Evolutionary conservation across 371 early-diverging fungal species (phyloP), one percentile per base, ranked within the genome.

Genomic region (Basidiobolus heterosporus): DNA sequence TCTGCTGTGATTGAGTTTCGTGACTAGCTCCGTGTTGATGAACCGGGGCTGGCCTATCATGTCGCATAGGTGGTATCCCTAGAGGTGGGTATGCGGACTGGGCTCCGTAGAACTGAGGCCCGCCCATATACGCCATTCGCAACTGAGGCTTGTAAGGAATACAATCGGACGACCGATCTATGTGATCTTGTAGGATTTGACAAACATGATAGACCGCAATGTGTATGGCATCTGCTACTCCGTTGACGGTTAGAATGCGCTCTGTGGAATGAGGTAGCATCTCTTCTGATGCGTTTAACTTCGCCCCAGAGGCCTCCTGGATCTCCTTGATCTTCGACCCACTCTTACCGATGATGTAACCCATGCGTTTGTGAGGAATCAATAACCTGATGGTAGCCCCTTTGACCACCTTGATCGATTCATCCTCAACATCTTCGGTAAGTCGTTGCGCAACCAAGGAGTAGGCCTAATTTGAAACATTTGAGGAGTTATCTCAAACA

Each of bases 321-420:
- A 94, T 84, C 49, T 87, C 85, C 49, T 81, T 82, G 59, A 94
- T 93, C 46, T 84, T 79, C 14, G 59, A 53, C 11, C 95, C 95
- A 13, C 76, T 75, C 57, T 88, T 88, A 48, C 95, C 95, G 51
- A 94, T 94, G 48, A 94, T 66, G 21, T 81, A 78, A 3, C 95
- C 93, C 83, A 89, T 84, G 15, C 74, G 75, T 43, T 58, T 61
- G 52, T 82, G 74, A 20, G 82, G 75, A 3, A 89, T 72, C 42
- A 89, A 69, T 3, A 87, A 46, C 19, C 82, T 74, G 38, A 89
- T 69, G 9, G 78, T 64, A 15, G 77, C 58, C 15, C 30, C 49
- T 57, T 56, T 45, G 60, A 44, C 45, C 61, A 9, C 9, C 9
- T 30, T 51, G 48, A 66, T 56, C 40, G 56, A 63, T 16, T 53